Conservation (phyloP, 306 rosid genomes). For the Phaseolus lunatus region DNA sequence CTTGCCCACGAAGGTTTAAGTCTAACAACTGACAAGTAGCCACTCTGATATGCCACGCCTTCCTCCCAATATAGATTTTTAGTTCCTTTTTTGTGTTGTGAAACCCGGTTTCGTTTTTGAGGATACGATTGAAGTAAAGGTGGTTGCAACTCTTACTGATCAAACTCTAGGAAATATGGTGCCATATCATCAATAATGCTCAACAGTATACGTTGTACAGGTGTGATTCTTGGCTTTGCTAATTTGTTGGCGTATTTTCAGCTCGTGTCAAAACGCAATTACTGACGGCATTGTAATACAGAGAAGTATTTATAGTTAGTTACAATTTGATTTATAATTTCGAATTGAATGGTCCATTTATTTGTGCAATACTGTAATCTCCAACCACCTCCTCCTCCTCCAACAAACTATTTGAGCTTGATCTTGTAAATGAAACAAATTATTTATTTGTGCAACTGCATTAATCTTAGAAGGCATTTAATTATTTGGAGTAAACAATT, state of each 20-base stretch:
- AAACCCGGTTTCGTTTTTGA: slow-evolving; percentile 3
- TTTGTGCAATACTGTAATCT: neutral
- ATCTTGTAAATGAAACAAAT: neutral
- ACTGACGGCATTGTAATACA: neutral
- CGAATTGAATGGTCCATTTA: neutral
- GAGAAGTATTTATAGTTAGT: slow-evolving; percentile 1
- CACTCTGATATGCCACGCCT: slow-evolving; percentile 20
- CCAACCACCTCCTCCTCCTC: too few species aligned
- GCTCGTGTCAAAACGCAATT: slow-evolving; percentile 25
- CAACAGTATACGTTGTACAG: slow-evolving; percentile 51
- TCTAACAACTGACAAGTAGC: slow-evolving; percentile 55
- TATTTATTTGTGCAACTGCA: neutral
- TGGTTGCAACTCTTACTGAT: slow-evolving; percentile 4
- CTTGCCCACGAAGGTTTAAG: slow-evolving; percentile 80
- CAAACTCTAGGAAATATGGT: slow-evolving; percentile 37
- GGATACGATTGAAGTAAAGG: slow-evolving; percentile 26
- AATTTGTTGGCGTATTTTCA: slow-evolving; percentile 30
- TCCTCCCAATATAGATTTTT: slow-evolving; percentile 15
- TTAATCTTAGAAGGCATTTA: neutral
- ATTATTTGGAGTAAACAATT: neutral
- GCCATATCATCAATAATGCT: slow-evolving; percentile 23
- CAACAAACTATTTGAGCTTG: slow-evolving; percentile 19
- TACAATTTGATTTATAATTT: slow-evolving; percentile 13
- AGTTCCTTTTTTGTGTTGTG: slow-evolving; percentile 31
- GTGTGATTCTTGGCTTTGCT: slow-evolving; percentile 35